These are phyloP conservation scores for Sphagnum magellanicum DNA, from an alignment of 228 moss, liverwort and hornwort species.

Conservation along the genomic window DNA sequence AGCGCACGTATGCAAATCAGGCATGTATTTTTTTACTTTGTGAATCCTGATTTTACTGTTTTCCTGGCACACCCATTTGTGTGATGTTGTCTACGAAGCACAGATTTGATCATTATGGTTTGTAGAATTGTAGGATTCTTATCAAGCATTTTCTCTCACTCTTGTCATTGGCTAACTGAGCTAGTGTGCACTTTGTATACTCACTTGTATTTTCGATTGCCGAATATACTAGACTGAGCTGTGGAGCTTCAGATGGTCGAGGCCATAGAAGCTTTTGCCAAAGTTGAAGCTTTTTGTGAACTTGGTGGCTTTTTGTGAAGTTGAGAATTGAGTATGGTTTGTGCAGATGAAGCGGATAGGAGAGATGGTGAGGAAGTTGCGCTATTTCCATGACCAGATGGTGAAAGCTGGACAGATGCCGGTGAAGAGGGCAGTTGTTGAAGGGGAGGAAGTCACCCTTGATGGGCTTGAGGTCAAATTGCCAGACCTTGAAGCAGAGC, in stretches of 20 bases:
- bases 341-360: constrained; percentile 88
- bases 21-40: constrained; percentile 13
- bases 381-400: constrained; percentile 94
- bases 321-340: neutral
- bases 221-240: too few relatives aligned
- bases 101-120: neutral
- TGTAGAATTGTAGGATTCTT: neutral
- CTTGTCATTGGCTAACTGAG: too few relatives aligned
- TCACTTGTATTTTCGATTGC: too few relatives aligned
- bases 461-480: constrained; percentile 86
- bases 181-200: too few relatives aligned
- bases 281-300: neutral
- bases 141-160: neutral
- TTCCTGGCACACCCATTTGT: too few relatives aligned
- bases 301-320: neutral
- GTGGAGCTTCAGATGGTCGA: too few relatives aligned
- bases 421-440: constrained; percentile 53
- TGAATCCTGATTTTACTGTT: neutral
- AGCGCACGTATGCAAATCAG: constrained; percentile 80
- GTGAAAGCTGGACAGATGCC: constrained; percentile 68
- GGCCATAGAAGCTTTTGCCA: too few relatives aligned
- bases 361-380: constrained; percentile 90
- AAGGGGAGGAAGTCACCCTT: constrained; percentile 57
- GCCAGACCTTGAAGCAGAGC: constrained; percentile 60
- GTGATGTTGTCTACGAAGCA: too few relatives aligned